phyloP scores from a whole-genome alignment of 176 grass and related monocot species.

The Aechmea fasciata region DNA sequence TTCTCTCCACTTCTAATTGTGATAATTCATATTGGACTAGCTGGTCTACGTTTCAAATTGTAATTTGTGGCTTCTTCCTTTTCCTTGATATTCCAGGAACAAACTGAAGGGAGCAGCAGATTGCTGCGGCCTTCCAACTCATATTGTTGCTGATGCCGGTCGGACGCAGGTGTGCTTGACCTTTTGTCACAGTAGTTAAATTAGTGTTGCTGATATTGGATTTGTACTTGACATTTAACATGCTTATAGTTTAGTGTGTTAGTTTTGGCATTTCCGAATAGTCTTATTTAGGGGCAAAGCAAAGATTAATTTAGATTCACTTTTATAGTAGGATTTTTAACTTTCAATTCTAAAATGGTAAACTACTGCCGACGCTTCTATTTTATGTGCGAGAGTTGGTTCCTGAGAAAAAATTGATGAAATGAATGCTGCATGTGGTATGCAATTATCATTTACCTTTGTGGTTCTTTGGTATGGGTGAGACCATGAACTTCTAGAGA shows the following conservation, averaged over 20 bases:
- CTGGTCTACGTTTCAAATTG: not conserved
- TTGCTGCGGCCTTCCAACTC: slow-evolving; percentile 62
- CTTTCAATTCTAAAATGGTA: no score
- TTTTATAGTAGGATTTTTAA: no score
- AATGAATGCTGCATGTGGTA: no score
- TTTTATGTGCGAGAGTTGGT: no score
- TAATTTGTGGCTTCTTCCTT: not conserved
- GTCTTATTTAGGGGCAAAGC: not conserved
- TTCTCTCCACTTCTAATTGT: not conserved
- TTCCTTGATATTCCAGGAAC: slow-evolving; percentile 40
- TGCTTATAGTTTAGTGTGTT: not conserved
- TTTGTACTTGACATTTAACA: not conserved
- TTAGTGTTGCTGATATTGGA: not conserved
- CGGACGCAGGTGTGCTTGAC: slow-evolving; percentile 64
- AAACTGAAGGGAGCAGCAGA: slow-evolving; percentile 79
- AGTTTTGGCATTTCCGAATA: not conserved
- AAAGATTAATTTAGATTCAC: not conserved
- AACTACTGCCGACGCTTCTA: no score
- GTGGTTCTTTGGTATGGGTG: no score
- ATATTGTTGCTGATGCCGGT: slow-evolving; percentile 87
- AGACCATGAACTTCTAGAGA: no score
- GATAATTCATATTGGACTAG: slow-evolving; percentile 1
- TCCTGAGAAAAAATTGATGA: no score
- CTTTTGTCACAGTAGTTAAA: slow-evolving; percentile 7
- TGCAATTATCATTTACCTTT: no score